Conservation (phyloP, 2,329 filamentous ascomycete genomes). For the Arthrinium phaeospermum region DNA sequence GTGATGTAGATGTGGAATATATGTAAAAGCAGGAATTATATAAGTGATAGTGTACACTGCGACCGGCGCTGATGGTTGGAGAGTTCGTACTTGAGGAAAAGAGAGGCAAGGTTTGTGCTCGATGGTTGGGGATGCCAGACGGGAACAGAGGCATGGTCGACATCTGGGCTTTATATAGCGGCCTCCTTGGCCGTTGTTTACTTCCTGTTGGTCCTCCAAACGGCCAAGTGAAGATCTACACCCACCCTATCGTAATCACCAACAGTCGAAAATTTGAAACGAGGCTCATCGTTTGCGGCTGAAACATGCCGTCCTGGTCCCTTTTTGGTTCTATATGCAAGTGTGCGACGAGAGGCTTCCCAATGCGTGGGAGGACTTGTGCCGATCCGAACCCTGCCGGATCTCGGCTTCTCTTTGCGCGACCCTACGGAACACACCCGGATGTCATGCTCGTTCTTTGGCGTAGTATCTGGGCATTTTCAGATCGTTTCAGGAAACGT, state of each 20-base stretch:
- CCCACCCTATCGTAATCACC: neutral
- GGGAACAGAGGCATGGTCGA: neutral
- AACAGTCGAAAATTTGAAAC: neutral
- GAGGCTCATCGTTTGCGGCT: neutral
- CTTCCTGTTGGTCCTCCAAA: neutral
- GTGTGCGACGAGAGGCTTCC: neutral
- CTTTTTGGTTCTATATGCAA: neutral
- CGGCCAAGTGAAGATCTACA: neutral
- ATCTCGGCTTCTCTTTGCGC: neutral
- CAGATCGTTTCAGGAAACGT: neutral
- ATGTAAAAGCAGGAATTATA: neutral
- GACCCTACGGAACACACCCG: neutral
- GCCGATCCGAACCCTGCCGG: neutral
- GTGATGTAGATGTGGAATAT: neutral
- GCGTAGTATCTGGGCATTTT: neutral
- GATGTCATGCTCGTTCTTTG: neutral
- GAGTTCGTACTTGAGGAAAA: neutral
- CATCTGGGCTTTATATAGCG: neutral
- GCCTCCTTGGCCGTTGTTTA: too few relatives aligned
- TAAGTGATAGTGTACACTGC: neutral
- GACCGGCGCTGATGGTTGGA: neutral
- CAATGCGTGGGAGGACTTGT: neutral
- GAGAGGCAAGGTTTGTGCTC: neutral
- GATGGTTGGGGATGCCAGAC: neutral
- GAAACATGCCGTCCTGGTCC: neutral